phyloP scores from a whole-genome alignment of 176 grass and related monocot genomes.

The Pontederia crassipes region DNA sequence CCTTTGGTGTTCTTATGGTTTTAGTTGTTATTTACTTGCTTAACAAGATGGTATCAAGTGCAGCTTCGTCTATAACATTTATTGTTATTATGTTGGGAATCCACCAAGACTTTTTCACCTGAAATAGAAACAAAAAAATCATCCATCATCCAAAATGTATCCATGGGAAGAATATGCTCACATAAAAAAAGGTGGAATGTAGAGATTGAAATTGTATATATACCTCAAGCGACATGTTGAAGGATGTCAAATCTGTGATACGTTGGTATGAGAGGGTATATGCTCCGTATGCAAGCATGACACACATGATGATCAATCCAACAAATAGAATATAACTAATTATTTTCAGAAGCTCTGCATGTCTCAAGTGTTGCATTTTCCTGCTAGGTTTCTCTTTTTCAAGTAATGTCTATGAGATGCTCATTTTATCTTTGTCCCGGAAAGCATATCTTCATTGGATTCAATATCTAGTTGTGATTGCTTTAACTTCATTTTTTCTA shows the following conservation, averaged over 20 bases:
- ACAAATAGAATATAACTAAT: constrained; percentile 71
- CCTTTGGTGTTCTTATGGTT: constrained; percentile 83
- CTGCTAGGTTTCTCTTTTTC: constrained; percentile 59
- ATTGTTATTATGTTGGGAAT: constrained; percentile 59
- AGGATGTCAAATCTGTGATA: constrained; percentile 51
- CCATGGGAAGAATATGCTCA: not conserved
- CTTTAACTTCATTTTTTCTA: constrained; percentile 75
- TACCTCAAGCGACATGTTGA: constrained; percentile 49
- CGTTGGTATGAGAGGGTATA: constrained; percentile 62
- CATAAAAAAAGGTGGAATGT: not conserved
- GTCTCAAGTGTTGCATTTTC: constrained; percentile 49
- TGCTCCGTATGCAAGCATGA: constrained; percentile 56
- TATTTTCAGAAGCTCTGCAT: constrained; percentile 46
- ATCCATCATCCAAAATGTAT: not conserved
- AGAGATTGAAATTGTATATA: no score
- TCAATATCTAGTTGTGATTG: constrained; percentile 52
- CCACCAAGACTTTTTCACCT: constrained; percentile 87
- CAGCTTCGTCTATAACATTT: constrained; percentile 77
- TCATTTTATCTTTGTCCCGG: constrained; percentile 60
- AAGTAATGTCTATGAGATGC: constrained; percentile 75
- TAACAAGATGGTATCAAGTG: constrained; percentile 31
- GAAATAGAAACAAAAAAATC: constrained; percentile 9
- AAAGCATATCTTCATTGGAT: constrained; percentile 48
- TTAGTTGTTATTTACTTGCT: constrained; percentile 50
- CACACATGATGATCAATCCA: constrained; percentile 79